Conservation (phyloP, 2,329 filamentous ascomycete genomes). For the Fusarium dimerum region DNA sequence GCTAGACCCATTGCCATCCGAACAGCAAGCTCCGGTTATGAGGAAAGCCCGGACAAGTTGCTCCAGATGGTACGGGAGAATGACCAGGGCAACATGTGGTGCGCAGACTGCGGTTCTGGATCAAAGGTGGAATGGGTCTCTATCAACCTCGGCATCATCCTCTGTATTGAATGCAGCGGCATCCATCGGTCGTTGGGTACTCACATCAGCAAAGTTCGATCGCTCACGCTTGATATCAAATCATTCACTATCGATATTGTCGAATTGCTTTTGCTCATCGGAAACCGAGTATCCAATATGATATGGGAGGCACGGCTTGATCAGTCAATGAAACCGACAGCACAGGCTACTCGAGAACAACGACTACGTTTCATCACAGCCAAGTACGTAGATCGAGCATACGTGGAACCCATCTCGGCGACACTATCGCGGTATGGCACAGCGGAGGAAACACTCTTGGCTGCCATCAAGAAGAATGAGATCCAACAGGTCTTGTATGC, state of each 20-base stretch:
- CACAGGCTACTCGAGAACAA: constrained; percentile 83
- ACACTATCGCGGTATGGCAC: constrained; percentile 75
- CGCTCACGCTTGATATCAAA: constrained; percentile 90
- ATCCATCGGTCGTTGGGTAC: constrained; percentile 96
- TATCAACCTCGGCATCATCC: constrained; percentile 92
- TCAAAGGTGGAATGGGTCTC: constrained; percentile 98
- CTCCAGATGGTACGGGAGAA: constrained; percentile 85
- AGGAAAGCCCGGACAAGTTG: constrained; percentile 82
- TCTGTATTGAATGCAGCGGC: constrained; percentile 97
- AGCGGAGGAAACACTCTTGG: constrained; percentile 84
- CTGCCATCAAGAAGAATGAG: constrained; percentile 94
- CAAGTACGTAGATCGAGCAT: constrained; percentile 87
- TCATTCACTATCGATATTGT: constrained; percentile 98
- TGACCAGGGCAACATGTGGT: constrained; percentile 90
- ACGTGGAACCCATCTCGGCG: constrained; percentile 74
- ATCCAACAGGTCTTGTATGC: constrained; percentile 92
- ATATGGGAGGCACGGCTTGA: constrained; percentile 91
- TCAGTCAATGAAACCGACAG: constrained; percentile 67
- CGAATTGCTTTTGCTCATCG: constrained; percentile 86
- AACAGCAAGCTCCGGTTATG: constrained; percentile 69
- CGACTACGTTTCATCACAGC: constrained; percentile 91
- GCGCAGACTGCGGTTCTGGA: constrained; percentile 89
- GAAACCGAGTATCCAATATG: constrained; percentile 94
- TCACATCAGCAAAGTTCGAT: constrained; percentile 96
- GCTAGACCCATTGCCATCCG: constrained; percentile 75